Base-by-base conservation (phyloP, 352 stramenopile species). In the Thalassiosira hispida region DNA sequence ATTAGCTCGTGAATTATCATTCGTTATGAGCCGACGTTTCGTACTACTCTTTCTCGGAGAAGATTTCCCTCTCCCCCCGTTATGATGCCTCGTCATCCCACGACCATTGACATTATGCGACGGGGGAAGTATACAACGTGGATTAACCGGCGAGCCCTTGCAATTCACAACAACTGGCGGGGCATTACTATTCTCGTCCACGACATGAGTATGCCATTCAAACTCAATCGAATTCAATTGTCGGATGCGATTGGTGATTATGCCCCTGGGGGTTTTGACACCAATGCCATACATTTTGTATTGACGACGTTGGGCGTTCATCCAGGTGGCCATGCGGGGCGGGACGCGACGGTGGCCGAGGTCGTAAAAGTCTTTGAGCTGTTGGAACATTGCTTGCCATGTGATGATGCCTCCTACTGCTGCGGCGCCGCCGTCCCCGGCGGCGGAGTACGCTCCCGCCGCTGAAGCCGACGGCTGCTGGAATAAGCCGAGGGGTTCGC, bases 301-400 rank as follows among this genome's bases (percentile, higher is more conserved):
- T 29, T 66, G 57, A 6, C 73, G 55, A 27, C 59, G 57, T 25
- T 81, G 73, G 20, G 65, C 31, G 18, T 61, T 59, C 64, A 81
- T 65, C 73, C 73, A 81, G 5, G 2, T 25, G 18, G 51, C 40
- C 7, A 81, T 42, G 12, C 73, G 46, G 31, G 73, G 46, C 7
- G 73, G 73, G 14, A 56, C 29, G 18, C 55, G 49, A 0, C 4
- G 16, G 40, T 81, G 57, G 1, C 59, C 49, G 8, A 76, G 66
- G 7, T 72, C 66, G 46, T 74, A 55, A 46, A 70, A 67, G 18
- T 81, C 64, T 44, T 72, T 59, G 16, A 81, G 49, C 20, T 81
- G 64, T 22, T 53, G 73, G 35, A 81, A 81, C 55, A 65, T 76
- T 38, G 29, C 38, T 44, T 76, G 64, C 73, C 73, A 81, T 11